Conservation (phyloP, 495 filamentous ascomycete species). For the Pseudotulostoma volvatum region DNA sequence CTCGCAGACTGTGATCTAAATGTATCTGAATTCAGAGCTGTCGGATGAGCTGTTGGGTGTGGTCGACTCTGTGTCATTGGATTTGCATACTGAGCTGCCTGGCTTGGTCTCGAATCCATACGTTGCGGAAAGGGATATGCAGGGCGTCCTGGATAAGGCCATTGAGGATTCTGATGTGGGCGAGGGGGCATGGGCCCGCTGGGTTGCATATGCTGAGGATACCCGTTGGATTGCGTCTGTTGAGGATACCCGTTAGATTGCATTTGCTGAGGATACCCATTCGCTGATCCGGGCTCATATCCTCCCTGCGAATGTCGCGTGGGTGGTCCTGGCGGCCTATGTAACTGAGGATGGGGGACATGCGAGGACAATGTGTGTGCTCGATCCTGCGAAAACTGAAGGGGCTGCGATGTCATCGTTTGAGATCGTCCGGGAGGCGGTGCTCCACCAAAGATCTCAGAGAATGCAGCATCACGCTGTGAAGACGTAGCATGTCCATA, state of each 20-base stretch:
- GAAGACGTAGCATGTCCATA: conserved; percentile 54
- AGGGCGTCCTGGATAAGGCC: conserved; percentile 40
- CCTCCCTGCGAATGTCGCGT: conserved; percentile 40
- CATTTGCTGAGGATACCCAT: no score
- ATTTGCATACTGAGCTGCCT: conserved; percentile 32
- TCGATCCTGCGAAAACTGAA: conserved; percentile 43
- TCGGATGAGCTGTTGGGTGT: conserved; percentile 30
- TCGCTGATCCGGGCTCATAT: conserved; percentile 24
- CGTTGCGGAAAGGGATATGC: conserved; percentile 54
- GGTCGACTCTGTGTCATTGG: conserved; percentile 31
- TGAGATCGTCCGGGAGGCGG: conserved; percentile 77
- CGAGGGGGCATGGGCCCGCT: conserved; percentile 41
- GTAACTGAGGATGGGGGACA: conserved; percentile 24
- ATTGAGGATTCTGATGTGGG: conserved; percentile 46
- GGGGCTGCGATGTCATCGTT: conserved; percentile 60
- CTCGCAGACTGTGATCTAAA: conserved; percentile 83
- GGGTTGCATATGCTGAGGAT: conserved; percentile 30
- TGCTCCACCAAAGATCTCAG: conserved; percentile 84
- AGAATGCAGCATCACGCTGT: conserved; percentile 89
- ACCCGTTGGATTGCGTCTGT: no score
- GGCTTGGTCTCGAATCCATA: conserved; percentile 44
- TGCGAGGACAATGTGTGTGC: conserved; percentile 77
- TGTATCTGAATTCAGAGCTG: conserved; percentile 67
- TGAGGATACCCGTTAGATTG: conserved; percentile 33
- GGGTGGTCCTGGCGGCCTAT: conserved; percentile 37